These are phyloP conservation scores for Colletotrichum aenigma DNA, from an alignment of 2,329 filamentous ascomycete genomes.

Conservation along the genomic window DNA sequence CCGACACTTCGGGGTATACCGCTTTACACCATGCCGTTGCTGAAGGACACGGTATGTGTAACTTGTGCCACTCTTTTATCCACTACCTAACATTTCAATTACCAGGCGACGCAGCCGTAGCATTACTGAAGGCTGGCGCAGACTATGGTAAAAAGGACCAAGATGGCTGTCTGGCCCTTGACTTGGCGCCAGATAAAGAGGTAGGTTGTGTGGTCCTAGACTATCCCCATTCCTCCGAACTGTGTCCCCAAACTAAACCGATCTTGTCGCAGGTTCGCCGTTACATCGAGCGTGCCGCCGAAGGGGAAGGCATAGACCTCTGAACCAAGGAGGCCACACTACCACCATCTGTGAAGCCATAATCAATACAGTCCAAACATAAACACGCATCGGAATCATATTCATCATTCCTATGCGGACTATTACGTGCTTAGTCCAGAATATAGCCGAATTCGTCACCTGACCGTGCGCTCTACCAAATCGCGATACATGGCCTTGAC, in stretches of 20 bases:
- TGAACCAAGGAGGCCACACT: slow-evolving; percentile 19
- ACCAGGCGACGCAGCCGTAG: slow-evolving; percentile 78
- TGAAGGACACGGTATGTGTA: slow-evolving; percentile 67
- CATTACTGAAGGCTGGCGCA: slow-evolving; percentile 83
- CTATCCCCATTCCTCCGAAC: neutral
- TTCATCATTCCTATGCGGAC: neutral
- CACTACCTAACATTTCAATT: neutral
- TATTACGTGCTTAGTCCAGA: neutral
- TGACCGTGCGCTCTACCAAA: slow-evolving; percentile 83
- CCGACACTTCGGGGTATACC: slow-evolving; percentile 83
- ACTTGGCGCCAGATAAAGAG: slow-evolving; percentile 85
- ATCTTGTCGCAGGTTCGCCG: slow-evolving; percentile 62
- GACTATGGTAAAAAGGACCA: slow-evolving; percentile 78
- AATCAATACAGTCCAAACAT: neutral
- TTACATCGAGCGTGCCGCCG: slow-evolving; percentile 79
- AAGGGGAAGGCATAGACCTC: slow-evolving; percentile 80
- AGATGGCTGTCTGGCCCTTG: slow-evolving; percentile 74
- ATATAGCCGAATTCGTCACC: slow-evolving; percentile 39
- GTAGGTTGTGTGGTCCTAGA: slow-evolving; percentile 48
- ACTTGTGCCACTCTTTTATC: neutral
- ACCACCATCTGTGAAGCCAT: neutral
- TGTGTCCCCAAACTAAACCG: neutral
- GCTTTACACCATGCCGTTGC: slow-evolving; percentile 87
- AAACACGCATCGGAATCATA: neutral
- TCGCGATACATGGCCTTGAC: slow-evolving; percentile 97